Base-by-base conservation (phyloP, 2,329 filamentous ascomycete species). In the Penicillium sclerotigenum region DNA sequence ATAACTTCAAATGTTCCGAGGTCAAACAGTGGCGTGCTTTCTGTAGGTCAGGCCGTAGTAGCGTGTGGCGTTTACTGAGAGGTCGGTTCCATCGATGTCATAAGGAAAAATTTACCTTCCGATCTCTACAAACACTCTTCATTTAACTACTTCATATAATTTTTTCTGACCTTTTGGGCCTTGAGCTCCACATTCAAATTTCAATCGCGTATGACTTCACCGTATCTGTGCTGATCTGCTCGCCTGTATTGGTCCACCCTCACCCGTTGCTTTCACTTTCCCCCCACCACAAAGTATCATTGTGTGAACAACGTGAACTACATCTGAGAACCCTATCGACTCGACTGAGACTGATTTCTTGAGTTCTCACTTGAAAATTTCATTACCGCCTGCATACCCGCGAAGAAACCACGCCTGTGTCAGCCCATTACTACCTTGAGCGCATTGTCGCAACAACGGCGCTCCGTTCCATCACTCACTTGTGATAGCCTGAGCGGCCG, bases 401-500 rank as follows among this genome's bases (percentile, higher is more conserved):
- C 16, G 46, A 50, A 41, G 13, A 41, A 41, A 41, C 18, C 24
- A 29, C n/a, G n/a, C 52, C 34, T 29, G 50, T 40, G 33, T 54
- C 37, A 34, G 47, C 59, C 53, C 8, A 60, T 37, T 46, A 38
- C 47, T 18, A 46, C 54, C 33, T 37, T n/a, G 36, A 31, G 37
- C 52, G 53, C 47, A 56, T 52, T 24, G 53, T 41, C 34, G 53
- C 61, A 59, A 59, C 55, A 34, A 51, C 47, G 48, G 38, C 56
- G 57, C 47, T 56, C 36, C 47, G 29, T 46, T 22, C 56, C 45
- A 52, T 53, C 52, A 58, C 54, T 31, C 53, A 48, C 42, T 37
- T 54, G 58, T 56, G 54, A 63, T 47, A 64, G 52, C n/a, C 60
- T 64, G 63, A 58, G 72, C 68, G 71, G 61, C 63, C 47, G 59